These are phyloP conservation scores for Litsea cubeba DNA, from an alignment of 164 flowering plant species.

Conservation along the genomic window DNA sequence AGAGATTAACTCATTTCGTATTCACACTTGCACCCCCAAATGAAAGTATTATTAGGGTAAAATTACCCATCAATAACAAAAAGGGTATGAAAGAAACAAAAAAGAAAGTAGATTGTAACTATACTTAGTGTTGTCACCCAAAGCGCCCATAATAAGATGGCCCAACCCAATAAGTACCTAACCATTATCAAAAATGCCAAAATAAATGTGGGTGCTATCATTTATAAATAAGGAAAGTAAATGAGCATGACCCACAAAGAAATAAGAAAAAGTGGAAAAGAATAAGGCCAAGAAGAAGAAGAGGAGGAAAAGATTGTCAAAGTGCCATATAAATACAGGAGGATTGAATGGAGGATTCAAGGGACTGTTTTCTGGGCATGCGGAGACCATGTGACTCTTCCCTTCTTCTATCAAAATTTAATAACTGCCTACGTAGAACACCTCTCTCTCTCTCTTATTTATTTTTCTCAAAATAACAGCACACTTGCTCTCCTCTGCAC, in stretches of 20 bases:
- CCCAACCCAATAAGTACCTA: no score
- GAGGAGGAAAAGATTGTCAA: constrained; percentile 20
- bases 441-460: constrained; percentile 26
- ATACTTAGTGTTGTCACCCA: no score
- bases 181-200: no score
- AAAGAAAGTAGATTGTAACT: no score
- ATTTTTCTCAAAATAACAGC: constrained; percentile 15
- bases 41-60: no score
- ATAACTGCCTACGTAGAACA: no score
- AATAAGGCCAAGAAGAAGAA: constrained; percentile 1
- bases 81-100: no score
- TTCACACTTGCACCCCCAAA: no score
- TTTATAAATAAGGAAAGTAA: neutral
- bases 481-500: constrained; percentile 9
- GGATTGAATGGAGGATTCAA: constrained; percentile 43
- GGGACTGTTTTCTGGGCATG: constrained; percentile 36
- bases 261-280: neutral
- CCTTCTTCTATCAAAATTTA: no score
- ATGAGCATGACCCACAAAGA: constrained; percentile 4
- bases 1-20: no score
- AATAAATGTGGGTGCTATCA: neutral
- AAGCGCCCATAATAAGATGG: no score
- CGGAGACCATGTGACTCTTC: constrained; percentile 24
- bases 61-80: no score
- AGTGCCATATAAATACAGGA: constrained; percentile 27